Conservation (phyloP, 768 basidiomycete genomes). For the Cystobasidium onofrii region DNA sequence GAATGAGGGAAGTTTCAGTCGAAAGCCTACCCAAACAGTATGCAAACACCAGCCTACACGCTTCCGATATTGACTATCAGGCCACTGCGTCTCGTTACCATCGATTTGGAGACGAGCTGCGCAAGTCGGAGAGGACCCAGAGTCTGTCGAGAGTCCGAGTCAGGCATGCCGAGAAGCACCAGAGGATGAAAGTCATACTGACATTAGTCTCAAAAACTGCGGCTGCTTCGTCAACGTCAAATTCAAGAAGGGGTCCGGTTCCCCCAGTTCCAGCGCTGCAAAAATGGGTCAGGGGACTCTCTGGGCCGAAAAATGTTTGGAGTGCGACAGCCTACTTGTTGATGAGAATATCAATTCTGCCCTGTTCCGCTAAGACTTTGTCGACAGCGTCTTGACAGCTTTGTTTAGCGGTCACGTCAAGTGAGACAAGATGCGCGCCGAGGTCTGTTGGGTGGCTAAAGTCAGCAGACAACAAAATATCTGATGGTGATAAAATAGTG, state of each 20-base stretch:
- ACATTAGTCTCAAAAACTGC: conserved; percentile 5
- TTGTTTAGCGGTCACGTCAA: conserved; percentile 1
- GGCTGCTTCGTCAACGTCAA: conserved; percentile 1
- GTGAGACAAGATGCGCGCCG: background rate
- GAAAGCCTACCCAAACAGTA: background rate
- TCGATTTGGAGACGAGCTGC: conserved; percentile 10
- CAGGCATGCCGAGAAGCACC: too few species aligned
- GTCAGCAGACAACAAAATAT: too few species aligned
- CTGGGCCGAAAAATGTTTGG: too few species aligned
- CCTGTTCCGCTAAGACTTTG: background rate
- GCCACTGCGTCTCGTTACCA: background rate
- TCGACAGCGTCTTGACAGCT: conserved; percentile 5
- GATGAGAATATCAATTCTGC: conserved; percentile 18
- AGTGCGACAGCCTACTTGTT: conserved; percentile 25
- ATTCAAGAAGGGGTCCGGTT: conserved; percentile 13
- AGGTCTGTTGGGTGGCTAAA: background rate
- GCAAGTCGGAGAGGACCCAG: conserved; percentile 7
- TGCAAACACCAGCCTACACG: conserved; percentile 15
- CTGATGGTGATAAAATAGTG: too few species aligned
- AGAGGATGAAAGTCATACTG: background rate
- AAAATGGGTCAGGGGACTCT: background rate
- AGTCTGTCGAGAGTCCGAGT: background rate
- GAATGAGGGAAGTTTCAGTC: background rate
- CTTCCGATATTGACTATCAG: conserved; percentile 24
- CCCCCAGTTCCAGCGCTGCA: conserved; percentile 10